A percentile compares a stretch with the other conserved stretches of the same genome.
Conservation (phyloP, 805 yeast genomes). For the Cyberlindnera veronae region DNA sequence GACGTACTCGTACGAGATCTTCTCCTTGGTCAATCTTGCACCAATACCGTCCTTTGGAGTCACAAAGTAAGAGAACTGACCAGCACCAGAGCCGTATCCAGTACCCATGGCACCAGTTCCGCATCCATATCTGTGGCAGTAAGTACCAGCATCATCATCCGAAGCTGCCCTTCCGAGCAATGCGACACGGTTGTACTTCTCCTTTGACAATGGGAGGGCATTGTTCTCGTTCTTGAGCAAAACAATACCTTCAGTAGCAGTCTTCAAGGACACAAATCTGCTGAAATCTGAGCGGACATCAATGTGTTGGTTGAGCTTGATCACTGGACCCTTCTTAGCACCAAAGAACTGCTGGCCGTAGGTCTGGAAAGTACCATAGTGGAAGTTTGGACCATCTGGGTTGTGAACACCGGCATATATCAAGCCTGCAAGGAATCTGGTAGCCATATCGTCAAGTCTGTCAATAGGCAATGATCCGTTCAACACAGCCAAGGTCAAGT, state of each 20-base stretch:
- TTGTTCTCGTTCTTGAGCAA: conserved; percentile 50
- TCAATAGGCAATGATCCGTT: conserved; percentile 52
- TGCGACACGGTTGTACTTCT: conserved; percentile 38
- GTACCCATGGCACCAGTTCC: conserved; percentile 47
- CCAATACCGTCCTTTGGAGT: conserved; percentile 53
- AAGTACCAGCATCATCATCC: conserved; percentile 51
- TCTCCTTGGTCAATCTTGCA: conserved; percentile 37
- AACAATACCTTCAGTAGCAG: conserved; percentile 56
- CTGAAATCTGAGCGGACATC: conserved; percentile 49
- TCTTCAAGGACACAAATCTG: conserved; percentile 46
- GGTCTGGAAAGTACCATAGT: conserved; percentile 56
- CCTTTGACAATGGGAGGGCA: conserved; percentile 45
- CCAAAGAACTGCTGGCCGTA: conserved; percentile 50
- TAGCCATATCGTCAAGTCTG: conserved; percentile 60
- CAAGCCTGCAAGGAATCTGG: conserved; percentile 54
- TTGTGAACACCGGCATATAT: conserved; percentile 33
- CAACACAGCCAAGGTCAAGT: conserved; percentile 49
- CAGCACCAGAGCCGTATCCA: conserved; percentile 63
- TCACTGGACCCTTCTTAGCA: conserved; percentile 51
- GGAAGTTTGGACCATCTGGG: conserved; percentile 48
- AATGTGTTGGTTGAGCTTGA: conserved; percentile 49
- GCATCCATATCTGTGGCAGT: conserved; percentile 50
- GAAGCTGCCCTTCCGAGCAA: conserved; percentile 55
- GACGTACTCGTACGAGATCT: conserved; percentile 39
- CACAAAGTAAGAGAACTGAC: conserved; percentile 45